Evolutionary conservation across 2,329 filamentous ascomycete species (phyloP), one percentile per base, ranked within the genome.

Genomic region (Colletotrichum gloeosporioides): DNA sequence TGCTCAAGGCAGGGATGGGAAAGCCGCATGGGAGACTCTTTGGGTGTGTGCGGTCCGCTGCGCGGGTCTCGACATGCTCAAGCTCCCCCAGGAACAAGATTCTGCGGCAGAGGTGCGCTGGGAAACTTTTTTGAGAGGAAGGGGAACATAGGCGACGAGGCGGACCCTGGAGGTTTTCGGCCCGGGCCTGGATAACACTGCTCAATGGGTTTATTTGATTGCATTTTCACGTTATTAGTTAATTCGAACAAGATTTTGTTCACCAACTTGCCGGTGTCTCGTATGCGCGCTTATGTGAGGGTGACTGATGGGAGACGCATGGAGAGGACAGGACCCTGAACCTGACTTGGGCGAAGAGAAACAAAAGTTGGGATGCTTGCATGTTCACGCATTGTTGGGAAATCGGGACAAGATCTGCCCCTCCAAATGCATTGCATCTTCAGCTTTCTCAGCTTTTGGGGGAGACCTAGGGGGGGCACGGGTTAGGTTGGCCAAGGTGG

Each of bases 171-270:
- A 75, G 78, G 81, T 82, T 64, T 64, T 82, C 82, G 83, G 83
- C 27, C 82, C 80, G 76, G 78, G 78, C 77, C 81, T 81, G 78
- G 75, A 80, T 81, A 80, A 81, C 81, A 83, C 83, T 85, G 84
- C 82, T 84, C 81, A 83, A 81, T 83, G 80, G 78, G 81, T 85
- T 83, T 44, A n/a, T 83, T 84, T 82, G 49, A 57, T 68, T 76
- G 73, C 73, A 76, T 76, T 76, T 76, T 76, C 83, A 83, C 82
- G 84, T 81, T 86, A 86, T 82, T 86, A 87, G 84, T 85, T 87
- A 86, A 87, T 86, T 71, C 80, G 80, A 86, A 83, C 80, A 82
- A 79, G 76, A 78, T 70, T 79, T 78, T 77, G 71, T 70, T 72
- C 70, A 74, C 31, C 57, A 34, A 72, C 12, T 53, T 16, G 29